A percentile compares a stretch with the other conserved stretches of the same genome.
phyloP scores from a whole-genome alignment of 2,329 filamentous ascomycete species.

The Talaromyces islandicus region DNA sequence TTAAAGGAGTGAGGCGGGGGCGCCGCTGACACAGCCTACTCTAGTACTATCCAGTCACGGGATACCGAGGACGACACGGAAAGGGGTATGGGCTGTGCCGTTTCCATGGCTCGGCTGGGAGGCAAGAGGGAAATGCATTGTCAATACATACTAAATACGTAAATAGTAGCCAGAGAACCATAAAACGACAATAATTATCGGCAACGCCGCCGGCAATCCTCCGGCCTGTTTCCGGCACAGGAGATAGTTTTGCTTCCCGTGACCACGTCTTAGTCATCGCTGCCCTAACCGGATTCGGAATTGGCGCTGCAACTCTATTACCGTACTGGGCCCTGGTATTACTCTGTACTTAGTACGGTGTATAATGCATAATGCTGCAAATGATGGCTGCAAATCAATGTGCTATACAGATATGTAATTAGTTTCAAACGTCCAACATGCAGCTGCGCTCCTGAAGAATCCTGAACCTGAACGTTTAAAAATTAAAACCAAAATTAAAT shows the following conservation, averaged over 20 bases:
- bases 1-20: neutral
- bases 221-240: neutral
- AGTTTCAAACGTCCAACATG: too few relatives aligned
- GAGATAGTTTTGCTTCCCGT: neutral
- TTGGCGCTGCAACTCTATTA: neutral
- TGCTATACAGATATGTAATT: too few relatives aligned
- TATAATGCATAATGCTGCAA: too few relatives aligned
- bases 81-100: neutral
- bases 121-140: too few relatives aligned
- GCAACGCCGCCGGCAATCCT: neutral
- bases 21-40: neutral
- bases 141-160: too few relatives aligned
- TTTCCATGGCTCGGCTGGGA: too few relatives aligned
- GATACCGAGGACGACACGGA: neutral
- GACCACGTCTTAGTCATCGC: neutral
- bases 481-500: too few relatives aligned
- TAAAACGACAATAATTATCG: neutral
- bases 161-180: too few relatives aligned
- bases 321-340: too few relatives aligned
- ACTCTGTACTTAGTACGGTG: too few relatives aligned
- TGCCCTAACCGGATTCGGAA: neutral
- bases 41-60: neutral
- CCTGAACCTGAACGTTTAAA: neutral
- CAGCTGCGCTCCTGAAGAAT: neutral
- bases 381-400: too few relatives aligned